Evolutionary conservation across 306 rosid species (phyloP), one percentile per base, ranked within the genome.

Genomic region (Cyamopsis tetragonoloba): DNA sequence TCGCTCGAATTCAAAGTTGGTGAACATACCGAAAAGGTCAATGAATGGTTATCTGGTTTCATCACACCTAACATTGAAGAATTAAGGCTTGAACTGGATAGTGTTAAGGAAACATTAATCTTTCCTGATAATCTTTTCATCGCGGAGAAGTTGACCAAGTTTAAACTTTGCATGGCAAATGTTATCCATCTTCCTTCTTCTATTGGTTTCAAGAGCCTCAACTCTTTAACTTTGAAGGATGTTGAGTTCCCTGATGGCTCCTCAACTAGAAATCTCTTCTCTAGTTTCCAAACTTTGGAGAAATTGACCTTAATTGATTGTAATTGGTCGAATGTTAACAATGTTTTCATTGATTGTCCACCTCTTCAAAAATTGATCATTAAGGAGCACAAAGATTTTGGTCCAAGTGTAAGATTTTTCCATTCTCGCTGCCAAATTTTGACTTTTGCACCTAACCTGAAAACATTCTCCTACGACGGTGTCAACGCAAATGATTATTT

Each of bases 391-490:
- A 22, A 0, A 3, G 47, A 73, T 31, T 26, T 2, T 10, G 30
- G 0, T 55, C 10, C n/a, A n/a, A n/a, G n/a, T n/a, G n/a, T n/a
- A n/a, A 27, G 1, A 31, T 31, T 44, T n/a, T 0, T 23, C 4
- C 14, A 10, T 1, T n/a, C 11, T 2, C 1, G 3, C 15, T 44
- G 70, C 46, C 12, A 1, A 31, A 62, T 72, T 37, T 4, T 14
- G 7, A 51, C 63, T 13, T 2, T 4, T 13, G 66, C 4, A 42
- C 2, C 2, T 11, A 51, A 53, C 5, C 17, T 63, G 22, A 51
- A 22, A 6, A 19, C 19, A 39, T 73, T 63, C 47, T 42, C 57
- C 3, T 63, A 73, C 20, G 57, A 64, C 1, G 78, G 72, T 2
- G 72, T 62, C 3, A 5, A 62, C 18, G 1, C 53, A 5, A 73